Percentiles rank a stretch among this genome's conserved stretches.
Conservation (phyloP, 768 basidiomycete genomes). For the Kwoniella bestiolae region DNA sequence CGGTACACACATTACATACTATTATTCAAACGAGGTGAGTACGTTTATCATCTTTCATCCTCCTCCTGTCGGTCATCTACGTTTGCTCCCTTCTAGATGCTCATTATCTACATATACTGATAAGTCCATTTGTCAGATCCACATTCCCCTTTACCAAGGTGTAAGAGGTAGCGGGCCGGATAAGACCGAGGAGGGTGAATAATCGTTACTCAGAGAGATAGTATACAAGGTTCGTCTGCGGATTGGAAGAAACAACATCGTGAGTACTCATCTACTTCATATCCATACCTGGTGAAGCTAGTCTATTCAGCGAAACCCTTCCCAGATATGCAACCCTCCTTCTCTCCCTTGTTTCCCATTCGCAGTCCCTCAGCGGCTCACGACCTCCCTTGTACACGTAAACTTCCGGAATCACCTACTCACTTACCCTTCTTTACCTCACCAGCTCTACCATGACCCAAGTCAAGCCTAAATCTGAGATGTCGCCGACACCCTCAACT, state of each 20-base stretch:
- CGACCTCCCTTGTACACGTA: neutral
- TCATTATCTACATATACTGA: neutral
- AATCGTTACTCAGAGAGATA: too few relatives aligned
- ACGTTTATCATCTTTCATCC: too few relatives aligned
- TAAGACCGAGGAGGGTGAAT: slow-evolving; percentile 8
- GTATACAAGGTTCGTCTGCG: too few relatives aligned
- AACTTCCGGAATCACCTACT: neutral
- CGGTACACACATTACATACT: neutral
- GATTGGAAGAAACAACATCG: too few relatives aligned
- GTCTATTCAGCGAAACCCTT: too few relatives aligned
- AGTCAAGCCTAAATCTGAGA: slow-evolving; percentile 10
- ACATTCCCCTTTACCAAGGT: neutral
- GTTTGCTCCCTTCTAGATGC: too few relatives aligned
- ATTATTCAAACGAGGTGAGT: slow-evolving; percentile 1
- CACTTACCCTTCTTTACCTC: neutral
- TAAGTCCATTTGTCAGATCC: neutral
- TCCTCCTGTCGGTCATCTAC: too few relatives aligned
- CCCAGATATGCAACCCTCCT: neutral
- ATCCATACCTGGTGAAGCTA: too few relatives aligned
- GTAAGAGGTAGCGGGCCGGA: neutral
- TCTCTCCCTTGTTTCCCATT: neutral
- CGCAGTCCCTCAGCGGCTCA: neutral
- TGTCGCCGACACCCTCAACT: neutral
- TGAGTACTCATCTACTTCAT: neutral
- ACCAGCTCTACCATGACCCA: slow-evolving; percentile 5